Base-by-base conservation (phyloP, 495 filamentous ascomycete genomes). In the Talaromyces ruber region DNA sequence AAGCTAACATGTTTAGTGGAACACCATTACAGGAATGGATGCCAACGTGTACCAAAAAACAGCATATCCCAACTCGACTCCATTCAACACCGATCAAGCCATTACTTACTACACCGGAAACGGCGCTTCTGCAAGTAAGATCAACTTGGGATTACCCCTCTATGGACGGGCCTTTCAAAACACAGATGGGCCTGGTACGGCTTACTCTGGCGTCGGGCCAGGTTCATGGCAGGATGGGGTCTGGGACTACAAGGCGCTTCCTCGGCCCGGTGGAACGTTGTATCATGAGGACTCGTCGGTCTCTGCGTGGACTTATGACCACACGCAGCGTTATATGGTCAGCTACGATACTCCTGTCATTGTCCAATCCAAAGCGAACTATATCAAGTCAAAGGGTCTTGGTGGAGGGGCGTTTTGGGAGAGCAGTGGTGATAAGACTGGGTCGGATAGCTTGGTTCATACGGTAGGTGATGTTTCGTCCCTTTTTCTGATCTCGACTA, bases 351-450 rank as follows among this genome's bases (percentile, higher is more conserved):
- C 80, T 6, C 78, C 84, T 0, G 71, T 72, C 9, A 82, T 86
- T 59, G 85, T 83, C 0, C 65, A 70, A 52, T 55, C 66, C 59
- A 96, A 97, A 76, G 83, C 80, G 0, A 68, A 75, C 47, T 96
- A 88, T 66, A 81, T 97, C 56, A 71, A 74, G 63, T 61, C 76
- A 18, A 79, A 78, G 55, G 81, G 84, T 9, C 79, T 96, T 6
- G 91, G 89, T 3, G 91, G 93, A 9, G 87, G 82, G 0, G 93
- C 96, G 84, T 97, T 89, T 81, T 97, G 93, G 93, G 92, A 97
- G 76, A 86, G 83, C 29, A 89, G 84, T 68, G 86, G 83, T 29
- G 93, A 97, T 68, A 85, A 80, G 65, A 66, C 55, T 0, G 86
- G 81, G 2, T 71, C 70, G 0, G 76, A 76, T 32, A 87, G 87